Evolutionary conservation across 257 asterid species (phyloP).

Genomic region (Scutellaria galericulata): DNA sequence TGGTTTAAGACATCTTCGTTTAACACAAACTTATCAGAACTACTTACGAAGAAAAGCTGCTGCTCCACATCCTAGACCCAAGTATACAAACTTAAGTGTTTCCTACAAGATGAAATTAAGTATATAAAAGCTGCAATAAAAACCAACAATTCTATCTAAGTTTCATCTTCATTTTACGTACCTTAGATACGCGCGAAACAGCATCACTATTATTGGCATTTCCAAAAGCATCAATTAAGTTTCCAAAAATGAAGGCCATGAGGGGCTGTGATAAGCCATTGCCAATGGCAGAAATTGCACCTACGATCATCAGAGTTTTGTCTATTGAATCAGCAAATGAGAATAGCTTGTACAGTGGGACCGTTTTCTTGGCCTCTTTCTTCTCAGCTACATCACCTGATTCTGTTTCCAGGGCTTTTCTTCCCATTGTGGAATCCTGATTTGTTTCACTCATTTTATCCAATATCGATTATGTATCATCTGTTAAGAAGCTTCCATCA

Average conservation of each 20-base stretch:
- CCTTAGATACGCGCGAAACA: constrained; percentile 46
- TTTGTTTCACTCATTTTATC: constrained; percentile 17
- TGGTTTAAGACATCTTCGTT: not conserved
- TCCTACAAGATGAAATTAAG: constrained; percentile 36
- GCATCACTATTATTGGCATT: not conserved
- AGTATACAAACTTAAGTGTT: constrained; percentile 46
- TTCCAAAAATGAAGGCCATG: constrained; percentile 47
- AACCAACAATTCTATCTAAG: no score
- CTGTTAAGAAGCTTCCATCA: not conserved
- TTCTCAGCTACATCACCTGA: not conserved
- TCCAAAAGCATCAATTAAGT: constrained; percentile 48
- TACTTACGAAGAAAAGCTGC: constrained; percentile 65
- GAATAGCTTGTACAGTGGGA: constrained; percentile 48
- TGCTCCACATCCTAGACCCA: constrained; percentile 59
- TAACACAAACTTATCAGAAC: constrained; percentile 14
- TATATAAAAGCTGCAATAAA: no score
- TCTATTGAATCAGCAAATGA: constrained; percentile 50
- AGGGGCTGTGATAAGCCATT: constrained; percentile 46
- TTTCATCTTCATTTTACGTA: not conserved
- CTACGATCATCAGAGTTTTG: constrained; percentile 46
- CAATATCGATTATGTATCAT: not conserved
- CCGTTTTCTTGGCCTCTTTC: constrained; percentile 22
- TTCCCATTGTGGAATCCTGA: not conserved
- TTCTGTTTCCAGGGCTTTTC: constrained; percentile 9
- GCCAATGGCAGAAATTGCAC: constrained; percentile 53